Conservation (phyloP, 768 basidiomycete species). For the Neoboletus magnificus region DNA sequence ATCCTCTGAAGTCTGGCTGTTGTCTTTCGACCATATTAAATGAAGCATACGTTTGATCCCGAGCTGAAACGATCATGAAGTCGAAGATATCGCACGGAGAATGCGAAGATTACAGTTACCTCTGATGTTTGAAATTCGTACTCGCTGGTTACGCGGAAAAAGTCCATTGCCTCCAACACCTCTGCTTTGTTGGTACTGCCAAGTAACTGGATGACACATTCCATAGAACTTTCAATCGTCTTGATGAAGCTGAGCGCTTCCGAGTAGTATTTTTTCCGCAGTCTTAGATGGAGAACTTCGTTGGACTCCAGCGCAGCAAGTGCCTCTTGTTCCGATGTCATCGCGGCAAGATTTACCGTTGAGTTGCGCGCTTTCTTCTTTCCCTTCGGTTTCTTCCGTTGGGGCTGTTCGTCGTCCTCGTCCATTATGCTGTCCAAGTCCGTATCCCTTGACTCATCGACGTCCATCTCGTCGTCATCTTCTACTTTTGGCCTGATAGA, state of each 20-base stretch:
- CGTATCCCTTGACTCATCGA: slow-evolving; percentile 43
- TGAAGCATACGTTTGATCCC: slow-evolving; percentile 97
- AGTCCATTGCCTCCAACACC: slow-evolving; percentile 83
- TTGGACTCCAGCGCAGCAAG: slow-evolving; percentile 66
- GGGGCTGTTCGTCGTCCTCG: slow-evolving; percentile 34
- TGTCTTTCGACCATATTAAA: slow-evolving; percentile 96
- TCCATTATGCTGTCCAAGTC: slow-evolving; percentile 38
- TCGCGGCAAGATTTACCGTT: slow-evolving; percentile 63
- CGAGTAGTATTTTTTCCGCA: slow-evolving; percentile 81
- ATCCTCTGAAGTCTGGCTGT: slow-evolving; percentile 72
- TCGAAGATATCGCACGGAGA: neutral
- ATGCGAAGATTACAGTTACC: slow-evolving; percentile 48
- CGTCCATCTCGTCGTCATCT: slow-evolving; percentile 54
- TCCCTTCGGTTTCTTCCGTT: slow-evolving; percentile 41
- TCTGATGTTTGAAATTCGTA: slow-evolving; percentile 79
- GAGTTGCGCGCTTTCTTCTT: slow-evolving; percentile 60
- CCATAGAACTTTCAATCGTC: slow-evolving; percentile 63
- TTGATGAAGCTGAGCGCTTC: slow-evolving; percentile 85
- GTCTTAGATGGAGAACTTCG: slow-evolving; percentile 59
- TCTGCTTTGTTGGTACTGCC: slow-evolving; percentile 85
- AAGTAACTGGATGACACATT: slow-evolving; percentile 69
- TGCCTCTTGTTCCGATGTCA: slow-evolving; percentile 68
- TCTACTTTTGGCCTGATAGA: slow-evolving; percentile 20
- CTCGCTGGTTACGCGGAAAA: slow-evolving; percentile 78
- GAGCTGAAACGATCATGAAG: slow-evolving; percentile 40